A percentile compares a stretch with the other conserved stretches of the same genome.
Conservation (phyloP, 352 stramenopile species). For the Phytopythium sindhum region DNA sequence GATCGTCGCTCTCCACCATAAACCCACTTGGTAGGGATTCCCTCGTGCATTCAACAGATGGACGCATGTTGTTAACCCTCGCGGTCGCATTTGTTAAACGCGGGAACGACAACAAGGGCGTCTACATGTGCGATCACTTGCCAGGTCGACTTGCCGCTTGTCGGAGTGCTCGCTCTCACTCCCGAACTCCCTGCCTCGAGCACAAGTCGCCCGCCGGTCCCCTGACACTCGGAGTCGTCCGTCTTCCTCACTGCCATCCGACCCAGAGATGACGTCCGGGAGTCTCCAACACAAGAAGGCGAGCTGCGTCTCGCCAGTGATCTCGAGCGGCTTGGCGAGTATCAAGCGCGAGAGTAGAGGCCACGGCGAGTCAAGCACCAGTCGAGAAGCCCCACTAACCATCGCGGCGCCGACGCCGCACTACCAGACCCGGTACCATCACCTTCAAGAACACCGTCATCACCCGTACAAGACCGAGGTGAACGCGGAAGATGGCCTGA, state of each 20-base stretch:
- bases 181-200: slow-evolving; percentile 24
- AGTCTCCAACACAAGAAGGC: background rate
- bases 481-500: background rate
- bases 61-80: background rate
- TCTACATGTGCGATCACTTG: background rate
- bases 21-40: background rate
- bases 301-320: background rate
- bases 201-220: slow-evolving; percentile 5
- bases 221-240: background rate
- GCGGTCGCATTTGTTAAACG: background rate
- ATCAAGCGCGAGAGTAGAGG: background rate
- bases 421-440: background rate
- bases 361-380: background rate
- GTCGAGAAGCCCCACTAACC: background rate
- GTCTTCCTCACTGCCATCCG: background rate
- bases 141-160: too few species aligned
- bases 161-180: slow-evolving; percentile 15
- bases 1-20: background rate
- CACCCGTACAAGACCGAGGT: background rate
- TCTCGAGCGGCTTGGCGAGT: background rate
- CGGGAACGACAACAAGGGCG: background rate
- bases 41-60: background rate
- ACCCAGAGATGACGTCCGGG: background rate
- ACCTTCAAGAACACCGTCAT: background rate
- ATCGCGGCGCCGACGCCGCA: background rate